phyloP scores from a whole-genome alignment of 176 grass and related monocot species.

The Coix lacrymajobi region DNA sequence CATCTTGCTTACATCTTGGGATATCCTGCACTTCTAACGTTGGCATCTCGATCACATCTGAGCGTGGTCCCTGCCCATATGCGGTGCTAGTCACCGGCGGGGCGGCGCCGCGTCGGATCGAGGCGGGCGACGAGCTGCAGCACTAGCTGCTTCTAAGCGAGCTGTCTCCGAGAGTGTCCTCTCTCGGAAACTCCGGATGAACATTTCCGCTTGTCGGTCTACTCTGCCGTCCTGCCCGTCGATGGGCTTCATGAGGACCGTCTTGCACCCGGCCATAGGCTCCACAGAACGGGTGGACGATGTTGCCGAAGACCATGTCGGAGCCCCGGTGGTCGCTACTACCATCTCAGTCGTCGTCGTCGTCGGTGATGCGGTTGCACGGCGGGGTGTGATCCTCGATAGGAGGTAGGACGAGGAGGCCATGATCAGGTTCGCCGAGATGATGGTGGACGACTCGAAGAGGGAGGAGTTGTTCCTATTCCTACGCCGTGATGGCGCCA shows the following conservation, averaged over 20 bases:
- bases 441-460: slow-evolving; percentile 27
- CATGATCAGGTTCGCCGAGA: slow-evolving; percentile 34
- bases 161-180: neutral
- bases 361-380: neutral
- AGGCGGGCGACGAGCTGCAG: neutral
- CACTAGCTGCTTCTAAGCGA: neutral
- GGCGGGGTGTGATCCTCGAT: neutral
- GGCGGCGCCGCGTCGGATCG: no score
- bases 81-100: no score
- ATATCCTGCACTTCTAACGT: neutral
- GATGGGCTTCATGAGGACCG: neutral
- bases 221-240: neutral
- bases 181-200: slow-evolving; percentile 10
- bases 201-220: neutral
- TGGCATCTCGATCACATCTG: neutral
- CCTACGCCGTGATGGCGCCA: slow-evolving; percentile 5
- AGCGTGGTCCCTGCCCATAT: neutral
- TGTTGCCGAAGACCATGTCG: neutral
- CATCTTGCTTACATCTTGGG: neutral
- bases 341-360: neutral
- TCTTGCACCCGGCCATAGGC: neutral
- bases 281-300: neutral
- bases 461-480: slow-evolving; percentile 18
- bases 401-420: slow-evolving; percentile 31
- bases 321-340: neutral